Conservation (phyloP, 139 green algal genomes). For the Chlorella sp. region DNA sequence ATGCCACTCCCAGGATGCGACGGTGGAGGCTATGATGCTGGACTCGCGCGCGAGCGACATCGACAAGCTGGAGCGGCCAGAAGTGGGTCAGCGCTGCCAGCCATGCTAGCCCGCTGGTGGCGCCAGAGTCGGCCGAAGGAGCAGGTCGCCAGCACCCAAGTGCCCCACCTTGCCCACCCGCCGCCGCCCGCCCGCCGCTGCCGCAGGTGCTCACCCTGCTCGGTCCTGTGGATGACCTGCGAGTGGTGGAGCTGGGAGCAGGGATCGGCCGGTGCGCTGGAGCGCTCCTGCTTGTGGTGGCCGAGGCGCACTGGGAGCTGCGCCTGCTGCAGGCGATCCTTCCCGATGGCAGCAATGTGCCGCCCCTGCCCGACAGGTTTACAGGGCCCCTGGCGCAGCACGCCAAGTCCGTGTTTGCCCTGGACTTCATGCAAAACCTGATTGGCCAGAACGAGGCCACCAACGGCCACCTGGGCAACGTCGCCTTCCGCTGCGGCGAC, state of each 20-base stretch:
- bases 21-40: conserved; percentile 92
- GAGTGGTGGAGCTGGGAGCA: conserved; percentile 84
- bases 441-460: conserved; percentile 68
- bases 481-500: conserved; percentile 65
- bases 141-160: neutral
- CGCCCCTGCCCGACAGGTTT: conserved; percentile 54
- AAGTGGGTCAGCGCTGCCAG: conserved; percentile 50
- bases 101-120: neutral
- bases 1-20: conserved; percentile 67
- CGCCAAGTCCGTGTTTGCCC: conserved; percentile 65
- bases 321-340: neutral
- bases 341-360: neutral
- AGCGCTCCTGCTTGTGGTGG: neutral
- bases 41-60: conserved; percentile 76
- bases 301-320: neutral
- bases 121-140: neutral
- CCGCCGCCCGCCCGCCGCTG: neutral
- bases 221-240: conserved; percentile 62
- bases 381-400: conserved; percentile 69
- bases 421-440: conserved; percentile 88
- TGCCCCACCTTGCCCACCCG: neutral
- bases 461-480: conserved; percentile 56
- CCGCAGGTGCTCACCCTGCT: conserved; percentile 78
- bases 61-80: conserved; percentile 78
- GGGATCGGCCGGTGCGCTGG: conserved; percentile 72